Evolutionary conservation across 2,329 filamentous ascomycete genomes (phyloP).

Genomic region (Microdochium trichocladiopsis): DNA sequence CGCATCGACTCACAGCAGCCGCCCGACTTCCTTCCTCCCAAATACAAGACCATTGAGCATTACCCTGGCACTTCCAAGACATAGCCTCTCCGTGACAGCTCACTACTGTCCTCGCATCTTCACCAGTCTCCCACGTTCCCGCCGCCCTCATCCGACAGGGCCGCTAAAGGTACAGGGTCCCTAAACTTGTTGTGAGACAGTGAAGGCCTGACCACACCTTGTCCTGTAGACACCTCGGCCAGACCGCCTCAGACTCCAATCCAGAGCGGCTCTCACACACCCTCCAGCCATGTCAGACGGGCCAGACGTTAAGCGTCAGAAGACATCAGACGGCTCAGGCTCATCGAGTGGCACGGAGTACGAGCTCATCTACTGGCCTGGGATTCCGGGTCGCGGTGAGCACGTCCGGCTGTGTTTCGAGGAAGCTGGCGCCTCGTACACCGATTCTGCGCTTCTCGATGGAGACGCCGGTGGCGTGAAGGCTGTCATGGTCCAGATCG

Average conservation of each 20-base stretch:
- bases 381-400: slow-evolving; percentile 67
- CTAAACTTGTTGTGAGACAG: too few relatives aligned
- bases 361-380: slow-evolving; percentile 65
- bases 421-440: slow-evolving; percentile 57
- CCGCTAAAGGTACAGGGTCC: too few relatives aligned
- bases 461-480: slow-evolving; percentile 47
- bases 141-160: too few relatives aligned
- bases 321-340: slow-evolving; percentile 32
- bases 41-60: too few relatives aligned
- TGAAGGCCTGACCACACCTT: not conserved
- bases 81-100: too few relatives aligned
- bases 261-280: not conserved
- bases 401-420: slow-evolving; percentile 67
- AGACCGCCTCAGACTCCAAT: not conserved
- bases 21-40: too few relatives aligned
- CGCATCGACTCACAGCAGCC: too few relatives aligned
- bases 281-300: not conserved
- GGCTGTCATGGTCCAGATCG: slow-evolving; percentile 40
- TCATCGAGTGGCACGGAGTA: slow-evolving; percentile 42
- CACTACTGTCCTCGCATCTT: too few relatives aligned
- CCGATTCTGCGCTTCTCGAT: slow-evolving; percentile 45
- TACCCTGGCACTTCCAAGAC: too few relatives aligned
- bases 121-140: too few relatives aligned
- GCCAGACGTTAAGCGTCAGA: slow-evolving; percentile 25
- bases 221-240: not conserved